A percentile compares a stretch with the other conserved stretches of the same genome.
Evolutionary conservation across 2,329 filamentous ascomycete genomes (phyloP).

Genomic region (Apiospora pterosperma): DNA sequence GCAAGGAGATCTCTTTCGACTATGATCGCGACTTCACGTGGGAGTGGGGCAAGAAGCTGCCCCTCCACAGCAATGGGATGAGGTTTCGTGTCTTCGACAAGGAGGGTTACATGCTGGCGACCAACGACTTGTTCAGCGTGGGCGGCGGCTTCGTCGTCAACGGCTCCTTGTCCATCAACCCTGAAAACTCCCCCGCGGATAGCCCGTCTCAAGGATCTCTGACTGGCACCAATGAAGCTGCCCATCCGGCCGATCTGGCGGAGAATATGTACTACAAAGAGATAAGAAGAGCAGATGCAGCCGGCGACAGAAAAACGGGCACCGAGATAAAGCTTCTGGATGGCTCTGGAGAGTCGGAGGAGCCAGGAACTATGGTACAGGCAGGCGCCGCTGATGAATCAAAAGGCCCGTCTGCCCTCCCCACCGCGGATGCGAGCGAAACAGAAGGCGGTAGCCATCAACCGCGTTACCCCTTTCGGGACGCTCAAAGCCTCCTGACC

Average conservation of each 20-base stretch:
- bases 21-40: conserved; percentile 47
- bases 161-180: conserved; percentile 38
- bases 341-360: conserved; percentile 13
- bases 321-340: conserved; percentile 37
- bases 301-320: conserved; percentile 41
- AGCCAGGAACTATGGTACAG: conserved; percentile 12
- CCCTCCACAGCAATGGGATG: conserved; percentile 50
- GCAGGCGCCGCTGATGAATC: conserved; percentile 10
- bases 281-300: conserved; percentile 42
- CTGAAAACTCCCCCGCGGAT: conserved; percentile 11
- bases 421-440: background rate
- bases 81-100: conserved; percentile 47
- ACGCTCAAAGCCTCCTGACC: conserved; percentile 41
- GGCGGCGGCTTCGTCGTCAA: conserved; percentile 52
- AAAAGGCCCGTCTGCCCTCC: conserved; percentile 8
- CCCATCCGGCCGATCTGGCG: conserved; percentile 44
- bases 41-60: conserved; percentile 50
- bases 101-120: conserved; percentile 42
- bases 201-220: conserved; percentile 11
- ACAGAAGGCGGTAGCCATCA: conserved; percentile 20
- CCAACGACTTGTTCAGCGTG: conserved; percentile 49
- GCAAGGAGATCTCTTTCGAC: conserved; percentile 45
- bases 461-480: conserved; percentile 44
- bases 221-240: conserved; percentile 9
- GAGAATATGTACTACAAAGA: conserved; percentile 52